Evolutionary conservation across 2,329 filamentous ascomycete genomes (phyloP).

Genomic region (Coniochaeta sp.): DNA sequence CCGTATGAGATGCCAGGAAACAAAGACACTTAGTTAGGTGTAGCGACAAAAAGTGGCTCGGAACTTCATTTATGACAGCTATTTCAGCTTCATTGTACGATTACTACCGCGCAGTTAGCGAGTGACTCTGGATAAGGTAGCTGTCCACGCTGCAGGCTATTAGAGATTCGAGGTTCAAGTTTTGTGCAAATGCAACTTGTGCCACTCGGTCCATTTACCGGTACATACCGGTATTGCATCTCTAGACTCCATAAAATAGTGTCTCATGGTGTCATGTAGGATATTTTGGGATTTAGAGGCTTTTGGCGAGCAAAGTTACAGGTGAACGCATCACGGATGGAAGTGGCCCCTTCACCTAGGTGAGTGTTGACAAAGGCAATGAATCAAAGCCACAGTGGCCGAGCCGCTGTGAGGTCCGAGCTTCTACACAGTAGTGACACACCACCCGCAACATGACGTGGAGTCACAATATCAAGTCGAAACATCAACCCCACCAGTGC

Average conservation of each 20-base stretch:
- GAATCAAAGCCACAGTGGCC: not conserved
- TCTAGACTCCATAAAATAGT: too few relatives aligned
- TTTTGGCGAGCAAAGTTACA: too few relatives aligned
- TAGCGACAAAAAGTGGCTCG: not conserved
- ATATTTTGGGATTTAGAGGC: too few relatives aligned
- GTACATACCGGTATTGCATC: too few relatives aligned
- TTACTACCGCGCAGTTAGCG: not conserved
- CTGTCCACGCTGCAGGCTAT: not conserved
- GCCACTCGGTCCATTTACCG: too few relatives aligned
- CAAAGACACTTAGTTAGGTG: not conserved
- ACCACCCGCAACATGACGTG: not conserved
- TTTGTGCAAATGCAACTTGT: too few relatives aligned
- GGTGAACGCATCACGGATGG: not conserved
- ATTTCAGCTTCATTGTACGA: not conserved
- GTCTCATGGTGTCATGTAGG: too few relatives aligned
- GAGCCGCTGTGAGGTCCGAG: not conserved
- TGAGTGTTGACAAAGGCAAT: not conserved
- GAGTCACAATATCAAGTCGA: not conserved
- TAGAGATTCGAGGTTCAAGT: too few relatives aligned
- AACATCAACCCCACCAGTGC: not conserved
- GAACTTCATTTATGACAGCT: not conserved
- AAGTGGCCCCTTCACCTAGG: not conserved
- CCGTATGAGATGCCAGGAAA: not conserved
- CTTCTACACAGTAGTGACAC: not conserved
- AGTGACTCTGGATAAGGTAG: not conserved